Base-by-base conservation (phyloP, 192 early-diverging fungal species). In the Rhizophagus sp. region DNA sequence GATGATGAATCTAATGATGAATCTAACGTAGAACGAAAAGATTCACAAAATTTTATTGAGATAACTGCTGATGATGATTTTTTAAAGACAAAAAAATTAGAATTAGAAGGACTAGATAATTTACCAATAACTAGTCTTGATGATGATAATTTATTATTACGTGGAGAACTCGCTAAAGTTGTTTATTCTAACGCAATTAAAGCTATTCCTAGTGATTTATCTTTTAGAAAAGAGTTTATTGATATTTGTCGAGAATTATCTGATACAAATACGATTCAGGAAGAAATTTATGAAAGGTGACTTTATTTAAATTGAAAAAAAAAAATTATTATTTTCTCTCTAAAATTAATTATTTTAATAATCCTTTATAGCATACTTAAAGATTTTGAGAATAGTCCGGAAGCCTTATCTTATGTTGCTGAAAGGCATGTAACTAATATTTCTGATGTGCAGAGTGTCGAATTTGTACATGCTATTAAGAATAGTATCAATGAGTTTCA, bases 121-220 rank as follows among this genome's bases (percentile, higher is more conserved):
- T 74, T 82, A 91, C 22, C 87, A 87, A 62, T 87, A 86, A 22
- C 84, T 90, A 52, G 90, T 88, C 15, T 88, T 36, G 84, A 88
- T n/a, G 87, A 88, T 41, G 84, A 83, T 65, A 93, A 95, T 80
- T 87, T 88, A 47, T 88, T 94, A 15, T 82, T 95, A 50, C 88
- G 93, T 34, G 91, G 96, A 57, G 89, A 89, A 13, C 88, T 99
- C 25, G 92, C 94, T 1, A 87, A 86, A 65, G 88, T 93, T 30
- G 90, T 97, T 12, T 96, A 89, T 78, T 84, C 87, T 41, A 96
- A 96, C 82, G 97, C 95, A 36, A 92, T 97, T 70, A 81, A 88
- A 89, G 86, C 89, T 10, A 91, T 95, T 64, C 92, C 95, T 4
- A 75, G 85, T 39, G 90, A 94, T 66, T 85, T 97, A 44, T 76